Evolutionary conservation across 768 basidiomycete genomes (phyloP), one percentile per base, ranked within the genome.

Genomic region (Phanerochaete carnosa): DNA sequence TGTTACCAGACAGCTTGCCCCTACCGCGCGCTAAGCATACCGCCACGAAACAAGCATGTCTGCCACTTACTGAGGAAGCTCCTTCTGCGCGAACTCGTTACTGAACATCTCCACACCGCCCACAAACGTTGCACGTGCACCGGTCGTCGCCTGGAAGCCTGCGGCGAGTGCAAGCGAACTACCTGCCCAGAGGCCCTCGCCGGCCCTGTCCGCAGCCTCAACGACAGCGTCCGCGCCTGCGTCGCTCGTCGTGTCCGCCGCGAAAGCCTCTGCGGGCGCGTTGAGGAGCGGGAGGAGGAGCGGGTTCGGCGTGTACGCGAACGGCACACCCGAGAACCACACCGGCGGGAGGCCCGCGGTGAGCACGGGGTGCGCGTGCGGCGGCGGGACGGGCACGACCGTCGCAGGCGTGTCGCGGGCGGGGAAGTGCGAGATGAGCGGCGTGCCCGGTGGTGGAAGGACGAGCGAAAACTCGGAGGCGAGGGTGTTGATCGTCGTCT

Each of bases 381-480:
- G 72, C 1, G 83, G 78, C 6, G 81, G 59, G 16, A 94, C 83
- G 19, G 90, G 90, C 32, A 94, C 80, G 26, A 91, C 76, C 0
- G 81, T 83, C 0, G 83, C 74, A 0, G 84, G 79, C n/a, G 82
- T 82, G n/a, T 83, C 74, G 43, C 90, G 85, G 69, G 85, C 81
- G 26, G 87, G 87, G 78, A 94, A 92, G 73, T 96, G 92, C 3
- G 95, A 95, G 62, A 96, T 70, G 52, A 97, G 82, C 1, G 89
- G 88, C 0, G 88, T 89, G 1, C 88, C 88, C 1, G 94, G 90
- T 5, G 94, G 92, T 19, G 92, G 90, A 26, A 93, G 88, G 55
- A 94, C 84, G 58, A 98, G 80, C 37, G 90, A 91, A 79, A 98
- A 98, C 77, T 99, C 97, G 52, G 92, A 73, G 0, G 94, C 92